Percentiles rank a stretch among this genome's conserved stretches.
Evolutionary conservation across 345 rosid species (phyloP).

Genomic region (Fremontodendron californicum): DNA sequence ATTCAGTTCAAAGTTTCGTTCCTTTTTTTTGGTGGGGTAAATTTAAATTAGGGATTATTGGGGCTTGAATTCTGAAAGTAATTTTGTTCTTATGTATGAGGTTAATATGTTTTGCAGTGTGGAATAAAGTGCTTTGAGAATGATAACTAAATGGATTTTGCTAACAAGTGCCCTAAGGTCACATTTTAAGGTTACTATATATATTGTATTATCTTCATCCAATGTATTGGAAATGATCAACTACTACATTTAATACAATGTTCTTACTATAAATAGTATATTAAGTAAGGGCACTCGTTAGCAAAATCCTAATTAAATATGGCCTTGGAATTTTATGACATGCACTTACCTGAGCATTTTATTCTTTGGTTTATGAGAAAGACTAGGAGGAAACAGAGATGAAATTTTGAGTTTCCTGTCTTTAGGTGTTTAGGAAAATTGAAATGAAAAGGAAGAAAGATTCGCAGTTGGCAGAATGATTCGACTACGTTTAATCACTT

Average conservation of each 20-base stretch:
- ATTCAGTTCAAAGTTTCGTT: not conserved
- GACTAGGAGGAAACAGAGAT: not conserved
- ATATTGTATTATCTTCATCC: too few species aligned
- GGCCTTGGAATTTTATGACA: not conserved
- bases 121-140: not conserved
- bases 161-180: too few species aligned
- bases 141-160: too few species aligned
- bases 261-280: too few species aligned
- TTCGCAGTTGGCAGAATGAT: not conserved
- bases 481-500: not conserved
- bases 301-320: too few species aligned
- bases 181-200: too few species aligned
- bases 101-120: not conserved
- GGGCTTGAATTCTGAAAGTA: not conserved
- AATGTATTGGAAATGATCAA: too few species aligned
- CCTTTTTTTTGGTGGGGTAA: not conserved
- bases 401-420: not conserved
- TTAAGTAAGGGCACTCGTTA: too few species aligned
- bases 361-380: not conserved
- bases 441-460: not conserved
- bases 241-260: too few species aligned
- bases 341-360: not conserved
- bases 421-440: not conserved
- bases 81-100: not conserved
- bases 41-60: not conserved